Evolutionary conservation across 306 rosid genomes (phyloP), one percentile per base, ranked within the genome.

Genomic region (Inga laurina): DNA sequence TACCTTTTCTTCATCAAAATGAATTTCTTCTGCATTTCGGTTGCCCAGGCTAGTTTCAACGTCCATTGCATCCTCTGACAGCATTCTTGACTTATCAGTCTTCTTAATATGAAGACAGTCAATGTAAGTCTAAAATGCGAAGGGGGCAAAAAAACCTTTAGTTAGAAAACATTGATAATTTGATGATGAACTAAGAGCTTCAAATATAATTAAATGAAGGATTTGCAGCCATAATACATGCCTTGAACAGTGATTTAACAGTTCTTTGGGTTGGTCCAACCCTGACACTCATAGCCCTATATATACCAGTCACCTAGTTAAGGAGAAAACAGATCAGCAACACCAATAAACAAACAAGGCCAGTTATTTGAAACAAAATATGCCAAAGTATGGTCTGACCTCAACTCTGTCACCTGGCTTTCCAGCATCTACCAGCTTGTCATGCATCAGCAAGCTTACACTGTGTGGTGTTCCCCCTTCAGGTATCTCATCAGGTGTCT

Each of bases 401-500:
- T 96, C 98, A 88, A 96, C 87, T 89, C 98, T 89, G 85, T 94
- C 99, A 79, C 99, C 99, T 16, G 98, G 99, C 90, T 94, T 96
- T 83, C 93, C 98, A 76, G 90, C 66, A 86, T 96, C 99, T 75
- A 96, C 99, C 83, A 96, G 91, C 86, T 94, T 94, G 90, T 92
- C 98, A 75, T 96, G 98, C 97, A 96, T 81, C 87, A 96, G 88
- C 92, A 96, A 85, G 89, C 97, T 96, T 70, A 96, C 99, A 3
- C 97, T 94, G 88, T 96, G 99, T 39, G 99, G 98, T 44, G 99
- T 96, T 67, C 99, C 99, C 80, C 99, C 99, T 39, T 96, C 99
- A 30, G 98, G 99, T 54, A 96, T 96, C 86, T 96, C 98, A 62
- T 96, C 98, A 68, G 98, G 99, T 39, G 97, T 96, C 93, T 96